Evolutionary conservation across 2,329 filamentous ascomycete genomes (phyloP).

Genomic region (Leptoxyphium fumago): DNA sequence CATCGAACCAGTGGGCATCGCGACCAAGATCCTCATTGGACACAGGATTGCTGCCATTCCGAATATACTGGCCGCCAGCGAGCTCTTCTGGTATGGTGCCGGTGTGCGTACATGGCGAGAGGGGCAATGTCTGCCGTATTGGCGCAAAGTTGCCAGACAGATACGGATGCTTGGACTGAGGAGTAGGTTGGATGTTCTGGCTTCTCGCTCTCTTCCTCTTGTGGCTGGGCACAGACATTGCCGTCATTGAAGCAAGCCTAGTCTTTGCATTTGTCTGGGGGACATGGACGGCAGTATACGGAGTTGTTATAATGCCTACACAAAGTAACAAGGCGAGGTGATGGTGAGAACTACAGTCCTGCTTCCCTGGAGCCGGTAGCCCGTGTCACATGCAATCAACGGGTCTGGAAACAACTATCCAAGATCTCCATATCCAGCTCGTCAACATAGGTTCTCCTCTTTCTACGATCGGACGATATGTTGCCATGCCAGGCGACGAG

Average conservation of each 20-base stretch:
- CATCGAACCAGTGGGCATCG: constrained; percentile 61
- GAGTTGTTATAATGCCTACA: too few relatives aligned
- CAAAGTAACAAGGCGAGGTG: too few relatives aligned
- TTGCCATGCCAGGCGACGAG: too few relatives aligned
- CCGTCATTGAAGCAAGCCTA: not conserved
- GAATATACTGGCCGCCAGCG: constrained; percentile 53
- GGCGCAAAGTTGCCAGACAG: constrained; percentile 57
- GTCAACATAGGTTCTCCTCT: too few relatives aligned
- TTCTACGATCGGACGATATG: too few relatives aligned
- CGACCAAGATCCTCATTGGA: constrained; percentile 45
- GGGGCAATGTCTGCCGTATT: constrained; percentile 38
- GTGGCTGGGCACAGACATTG: constrained; percentile 9
- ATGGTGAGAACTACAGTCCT: too few relatives aligned
- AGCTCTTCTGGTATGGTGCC: constrained; percentile 51
- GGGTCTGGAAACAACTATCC: too few relatives aligned
- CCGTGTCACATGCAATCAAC: too few relatives aligned
- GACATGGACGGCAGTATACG: too few relatives aligned
- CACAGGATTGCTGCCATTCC: constrained; percentile 56
- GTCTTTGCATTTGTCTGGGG: too few relatives aligned
- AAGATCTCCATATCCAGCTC: too few relatives aligned
- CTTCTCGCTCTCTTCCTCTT: constrained; percentile 18
- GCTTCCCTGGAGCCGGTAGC: too few relatives aligned
- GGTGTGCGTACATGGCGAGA: constrained; percentile 42
- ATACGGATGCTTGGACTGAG: constrained; percentile 27
- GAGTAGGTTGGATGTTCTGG: constrained; percentile 16